Conservation (phyloP, 2,329 filamentous ascomycete species). For the Verticillium zaregamsianum region DNA sequence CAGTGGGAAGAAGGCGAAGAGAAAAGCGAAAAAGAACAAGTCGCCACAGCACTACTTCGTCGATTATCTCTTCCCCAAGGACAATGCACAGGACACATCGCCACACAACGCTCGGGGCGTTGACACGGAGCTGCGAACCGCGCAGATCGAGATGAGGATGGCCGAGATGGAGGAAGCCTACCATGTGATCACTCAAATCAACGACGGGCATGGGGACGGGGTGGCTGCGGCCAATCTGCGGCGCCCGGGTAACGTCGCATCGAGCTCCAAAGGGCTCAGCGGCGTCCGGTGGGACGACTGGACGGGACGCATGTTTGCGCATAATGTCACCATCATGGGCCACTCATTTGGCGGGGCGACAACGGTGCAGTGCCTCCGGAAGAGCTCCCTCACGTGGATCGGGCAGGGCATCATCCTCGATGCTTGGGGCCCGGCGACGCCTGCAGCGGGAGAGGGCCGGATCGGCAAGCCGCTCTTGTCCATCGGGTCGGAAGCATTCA, state of each 20-base stretch:
- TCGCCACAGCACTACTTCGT: constrained; percentile 40
- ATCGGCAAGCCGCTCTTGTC: constrained; percentile 53
- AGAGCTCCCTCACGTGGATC: constrained; percentile 49
- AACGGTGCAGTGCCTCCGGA: constrained; percentile 54
- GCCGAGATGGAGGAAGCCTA: constrained; percentile 63
- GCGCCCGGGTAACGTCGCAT: constrained; percentile 51
- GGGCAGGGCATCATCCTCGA: constrained; percentile 64
- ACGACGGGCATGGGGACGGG: constrained; percentile 46
- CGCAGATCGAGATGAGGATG: constrained; percentile 59
- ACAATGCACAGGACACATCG: constrained; percentile 43
- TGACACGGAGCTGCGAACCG: constrained; percentile 53
- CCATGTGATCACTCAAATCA: constrained; percentile 49
- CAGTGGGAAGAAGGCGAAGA: constrained; percentile 29
- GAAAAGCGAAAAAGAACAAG: constrained; percentile 15
- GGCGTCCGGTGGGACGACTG: constrained; percentile 53
- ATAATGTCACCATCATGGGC: constrained; percentile 56
- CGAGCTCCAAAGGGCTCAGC: constrained; percentile 53
- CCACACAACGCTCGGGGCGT: constrained; percentile 56
- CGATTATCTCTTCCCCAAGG: constrained; percentile 61
- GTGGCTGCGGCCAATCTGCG: constrained; percentile 50
- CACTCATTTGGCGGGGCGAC: constrained; percentile 67
- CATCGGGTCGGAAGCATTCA: constrained; percentile 66
- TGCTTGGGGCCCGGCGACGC: constrained; percentile 55
- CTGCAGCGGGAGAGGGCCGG: constrained; percentile 37
- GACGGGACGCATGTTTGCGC: constrained; percentile 49